Conservation (phyloP, 2,329 filamentous ascomycete genomes). For the Penicillium expansum region DNA sequence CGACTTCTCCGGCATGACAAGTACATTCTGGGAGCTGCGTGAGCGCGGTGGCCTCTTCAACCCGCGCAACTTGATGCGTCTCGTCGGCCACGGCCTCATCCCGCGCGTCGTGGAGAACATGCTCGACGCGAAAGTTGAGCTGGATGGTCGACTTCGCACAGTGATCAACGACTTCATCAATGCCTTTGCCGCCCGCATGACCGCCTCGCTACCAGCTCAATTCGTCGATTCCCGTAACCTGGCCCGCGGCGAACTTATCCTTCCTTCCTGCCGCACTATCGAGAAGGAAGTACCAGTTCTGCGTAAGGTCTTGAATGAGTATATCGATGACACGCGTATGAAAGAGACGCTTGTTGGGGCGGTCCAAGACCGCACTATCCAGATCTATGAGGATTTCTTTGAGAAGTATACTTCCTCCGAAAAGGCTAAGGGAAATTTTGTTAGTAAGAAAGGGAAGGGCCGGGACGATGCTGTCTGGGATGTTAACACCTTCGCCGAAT, state of each 20-base stretch:
- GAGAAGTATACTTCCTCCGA: slow-evolving; percentile 49
- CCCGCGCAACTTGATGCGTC: slow-evolving; percentile 58
- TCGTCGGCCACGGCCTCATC: slow-evolving; percentile 58
- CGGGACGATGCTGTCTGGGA: slow-evolving; percentile 64
- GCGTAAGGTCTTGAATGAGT: slow-evolving; percentile 58
- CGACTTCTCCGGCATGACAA: slow-evolving; percentile 64
- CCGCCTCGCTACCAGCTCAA: slow-evolving; percentile 44
- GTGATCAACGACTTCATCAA: slow-evolving; percentile 67
- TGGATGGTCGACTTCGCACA: slow-evolving; percentile 60
- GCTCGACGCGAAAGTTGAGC: slow-evolving; percentile 67
- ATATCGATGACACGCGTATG: slow-evolving; percentile 63
- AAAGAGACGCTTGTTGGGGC: slow-evolving; percentile 65
- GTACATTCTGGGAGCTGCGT: slow-evolving; percentile 66
- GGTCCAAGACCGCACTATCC: slow-evolving; percentile 62
- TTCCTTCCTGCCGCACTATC: slow-evolving; percentile 53
- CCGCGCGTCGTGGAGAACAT: slow-evolving; percentile 69
- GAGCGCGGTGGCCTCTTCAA: slow-evolving; percentile 66
- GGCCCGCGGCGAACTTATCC: slow-evolving; percentile 42
- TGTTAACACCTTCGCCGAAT: slow-evolving; percentile 62
- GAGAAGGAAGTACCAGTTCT: slow-evolving; percentile 59
- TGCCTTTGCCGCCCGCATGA: slow-evolving; percentile 57
- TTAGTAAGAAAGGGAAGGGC: slow-evolving; percentile 56
- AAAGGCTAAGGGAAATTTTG: slow-evolving; percentile 33
- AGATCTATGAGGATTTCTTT: slow-evolving; percentile 64
- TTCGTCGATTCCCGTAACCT: slow-evolving; percentile 40